Base-by-base conservation (phyloP, 495 filamentous ascomycete genomes). In the Pseudotulostoma volvatum region DNA sequence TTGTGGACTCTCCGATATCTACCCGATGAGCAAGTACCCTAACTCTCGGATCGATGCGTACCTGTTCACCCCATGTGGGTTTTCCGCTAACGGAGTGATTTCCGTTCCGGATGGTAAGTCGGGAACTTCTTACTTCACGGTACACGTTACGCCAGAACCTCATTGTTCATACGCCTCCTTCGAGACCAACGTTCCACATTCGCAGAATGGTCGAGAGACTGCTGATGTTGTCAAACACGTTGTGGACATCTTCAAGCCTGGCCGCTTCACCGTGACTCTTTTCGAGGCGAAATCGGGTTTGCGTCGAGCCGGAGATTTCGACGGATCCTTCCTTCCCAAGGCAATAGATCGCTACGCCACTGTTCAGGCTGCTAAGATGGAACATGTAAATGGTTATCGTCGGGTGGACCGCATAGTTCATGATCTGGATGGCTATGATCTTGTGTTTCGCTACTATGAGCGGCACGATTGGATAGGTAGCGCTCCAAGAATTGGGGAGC, bases 141-240 rank as follows among this genome's bases (percentile, higher is more conserved):
- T 99, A 32, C 92, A 99, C 55, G 92, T 99, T 42, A 99, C 92
- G 0, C 92, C 92, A 1, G 92, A 99, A 67, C 81, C 90, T 21
- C 75, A 92, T 51, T 99, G 88, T 68, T 93, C 85, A n/a, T 99
- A 93, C 51, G 92, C 92, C 11, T 94, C 86, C 3, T 99, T 99
- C 52, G 92, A 99, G 68, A 95, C 92, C 46, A 96, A 99, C 46
- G 92, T 99, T 4, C 90, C 92, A n/a, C 76, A 83, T 39, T 74
- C 75, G 16, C 83, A 92, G 59, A 79, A 73, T 36, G 88, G 88
- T 9, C 84, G 87, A 47, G 76, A 84, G 51, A 94, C 88, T 16
- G 76, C 75, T 18, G 87, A 92, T 20, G 74, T 96, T 43, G 77
- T 99, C 44, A 74, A 93, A 59, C 86, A 94, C 41, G 92, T 96